Conservation (phyloP, 805 yeast species). For the Yarrowia sp. region DNA sequence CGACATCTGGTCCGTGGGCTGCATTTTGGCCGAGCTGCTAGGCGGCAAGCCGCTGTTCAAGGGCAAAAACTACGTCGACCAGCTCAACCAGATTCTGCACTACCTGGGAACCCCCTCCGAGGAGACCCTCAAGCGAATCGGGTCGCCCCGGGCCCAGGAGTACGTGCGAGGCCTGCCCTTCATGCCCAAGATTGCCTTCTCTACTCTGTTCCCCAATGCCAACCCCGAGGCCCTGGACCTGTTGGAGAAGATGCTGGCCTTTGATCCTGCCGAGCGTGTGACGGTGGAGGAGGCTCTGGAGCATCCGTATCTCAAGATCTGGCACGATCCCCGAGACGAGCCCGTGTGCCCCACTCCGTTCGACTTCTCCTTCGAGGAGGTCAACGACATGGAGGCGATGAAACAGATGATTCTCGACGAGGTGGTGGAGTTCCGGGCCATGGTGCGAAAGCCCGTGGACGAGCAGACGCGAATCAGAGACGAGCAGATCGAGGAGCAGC, state of each 20-base stretch:
- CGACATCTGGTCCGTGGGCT: conserved; percentile 98
- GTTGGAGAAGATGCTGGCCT: conserved; percentile 76
- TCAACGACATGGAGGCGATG: conserved; percentile 79
- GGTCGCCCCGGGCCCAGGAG: conserved; percentile 88
- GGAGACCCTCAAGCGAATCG: conserved; percentile 70
- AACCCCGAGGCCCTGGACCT: conserved; percentile 86
- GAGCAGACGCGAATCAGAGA: conserved; percentile 45
- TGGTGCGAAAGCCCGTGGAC: conserved; percentile 75
- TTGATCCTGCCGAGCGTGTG: conserved; percentile 84
- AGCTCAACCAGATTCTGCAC: conserved; percentile 83
- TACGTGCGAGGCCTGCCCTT: conserved; percentile 86
- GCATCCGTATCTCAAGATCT: conserved; percentile 86
- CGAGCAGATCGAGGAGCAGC: conserved; percentile 47
- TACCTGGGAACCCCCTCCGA: conserved; percentile 92
- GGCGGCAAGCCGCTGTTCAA: conserved; percentile 92
- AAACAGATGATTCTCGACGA: conserved; percentile 79
- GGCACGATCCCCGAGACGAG: conserved; percentile 96
- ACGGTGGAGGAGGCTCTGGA: conserved; percentile 86
- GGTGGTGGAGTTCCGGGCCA: conserved; percentile 76
- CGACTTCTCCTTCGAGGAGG: conserved; percentile 86
- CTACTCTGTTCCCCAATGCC: conserved; percentile 77
- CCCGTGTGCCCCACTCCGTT: conserved; percentile 75
- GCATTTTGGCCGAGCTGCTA: conserved; percentile 90
- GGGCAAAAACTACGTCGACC: conserved; percentile 96
- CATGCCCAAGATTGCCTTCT: conserved; percentile 79